phyloP scores from a whole-genome alignment of 257 asterid species.

The Linderniella brevidens region DNA sequence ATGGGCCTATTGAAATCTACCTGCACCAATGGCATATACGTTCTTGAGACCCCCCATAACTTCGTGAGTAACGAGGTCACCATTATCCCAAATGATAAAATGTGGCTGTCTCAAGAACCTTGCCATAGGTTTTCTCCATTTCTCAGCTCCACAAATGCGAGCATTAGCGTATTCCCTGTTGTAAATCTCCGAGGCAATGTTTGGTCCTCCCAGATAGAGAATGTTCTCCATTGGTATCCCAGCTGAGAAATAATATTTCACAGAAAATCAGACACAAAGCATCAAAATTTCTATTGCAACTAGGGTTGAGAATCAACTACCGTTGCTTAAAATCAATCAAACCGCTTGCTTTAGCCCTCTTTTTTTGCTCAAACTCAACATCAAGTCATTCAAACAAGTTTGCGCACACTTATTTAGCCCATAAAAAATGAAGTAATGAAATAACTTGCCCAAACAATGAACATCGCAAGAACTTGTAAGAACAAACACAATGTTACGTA shows the following conservation, averaged over 20 bases:
- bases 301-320: not conserved
- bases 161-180: slow-evolving; percentile 87
- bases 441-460: no score
- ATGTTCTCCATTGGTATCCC: slow-evolving; percentile 67
- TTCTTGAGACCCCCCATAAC: slow-evolving; percentile 92
- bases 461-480: no score
- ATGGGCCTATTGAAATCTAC: slow-evolving; percentile 18
- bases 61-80: slow-evolving; percentile 80
- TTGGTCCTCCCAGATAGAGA: slow-evolving; percentile 87
- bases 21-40: slow-evolving; percentile 85
- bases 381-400: no score
- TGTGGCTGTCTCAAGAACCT: slow-evolving; percentile 82
- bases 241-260: slow-evolving; percentile 28
- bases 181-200: slow-evolving; percentile 84
- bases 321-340: no score
- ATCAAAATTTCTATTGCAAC: not conserved
- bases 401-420: no score
- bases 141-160: slow-evolving; percentile 77
- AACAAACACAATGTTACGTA: not conserved
- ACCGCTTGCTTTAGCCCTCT: no score
- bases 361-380: no score
- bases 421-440: no score
- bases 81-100: slow-evolving; percentile 86
- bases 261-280: slow-evolving; percentile 9
- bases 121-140: slow-evolving; percentile 80